A percentile compares a stretch with the other conserved stretches of the same genome.
phyloP scores from a whole-genome alignment of 805 yeast genomes.

The Candida ulmi region DNA sequence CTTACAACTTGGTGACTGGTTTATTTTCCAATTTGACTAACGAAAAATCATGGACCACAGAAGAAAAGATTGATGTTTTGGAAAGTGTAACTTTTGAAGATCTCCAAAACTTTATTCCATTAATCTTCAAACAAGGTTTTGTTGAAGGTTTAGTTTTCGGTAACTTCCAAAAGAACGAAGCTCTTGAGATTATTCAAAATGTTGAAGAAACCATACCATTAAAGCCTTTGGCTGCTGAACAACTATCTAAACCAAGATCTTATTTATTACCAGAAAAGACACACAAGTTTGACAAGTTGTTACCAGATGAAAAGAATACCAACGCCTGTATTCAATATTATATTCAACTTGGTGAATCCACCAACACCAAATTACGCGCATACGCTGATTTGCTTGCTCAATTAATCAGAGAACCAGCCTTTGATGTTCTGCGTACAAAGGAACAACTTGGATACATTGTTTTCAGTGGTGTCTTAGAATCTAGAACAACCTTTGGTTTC shows the following conservation, averaged over 20 bases:
- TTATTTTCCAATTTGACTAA: conserved; percentile 60
- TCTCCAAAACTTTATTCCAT: conserved; percentile 43
- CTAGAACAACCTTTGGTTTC: conserved; percentile 69
- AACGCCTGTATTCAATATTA: conserved; percentile 82
- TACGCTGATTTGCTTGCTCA: conserved; percentile 64
- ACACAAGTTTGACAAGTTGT: conserved; percentile 40
- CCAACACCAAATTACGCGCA: conserved; percentile 40
- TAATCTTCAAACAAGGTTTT: conserved; percentile 53
- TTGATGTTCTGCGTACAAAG: conserved; percentile 82
- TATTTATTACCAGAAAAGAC: conserved; percentile 34
- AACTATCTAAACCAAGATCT: conserved; percentile 37
- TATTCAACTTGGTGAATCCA: conserved; percentile 55
- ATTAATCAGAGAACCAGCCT: conserved; percentile 80
- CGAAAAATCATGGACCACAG: conserved; percentile 62
- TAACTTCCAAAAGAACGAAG: conserved; percentile 53
- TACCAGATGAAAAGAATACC: conserved; percentile 64
- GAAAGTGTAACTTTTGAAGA: conserved; percentile 42
- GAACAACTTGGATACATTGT: conserved; percentile 96
- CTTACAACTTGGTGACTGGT: conserved; percentile 71
- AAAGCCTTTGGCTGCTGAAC: conserved; percentile 36
- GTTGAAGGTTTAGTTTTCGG: conserved; percentile 76
- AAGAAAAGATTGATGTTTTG: conserved; percentile 51
- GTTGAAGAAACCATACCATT: conserved; percentile 34
- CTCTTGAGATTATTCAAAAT: conserved; percentile 41
- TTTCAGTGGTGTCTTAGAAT: conserved; percentile 63